Percentiles rank a stretch among this genome's conserved stretches.
Evolutionary conservation across 805 yeast genomes (phyloP).

Genomic region (Kodamaea hsintzibuensis): DNA sequence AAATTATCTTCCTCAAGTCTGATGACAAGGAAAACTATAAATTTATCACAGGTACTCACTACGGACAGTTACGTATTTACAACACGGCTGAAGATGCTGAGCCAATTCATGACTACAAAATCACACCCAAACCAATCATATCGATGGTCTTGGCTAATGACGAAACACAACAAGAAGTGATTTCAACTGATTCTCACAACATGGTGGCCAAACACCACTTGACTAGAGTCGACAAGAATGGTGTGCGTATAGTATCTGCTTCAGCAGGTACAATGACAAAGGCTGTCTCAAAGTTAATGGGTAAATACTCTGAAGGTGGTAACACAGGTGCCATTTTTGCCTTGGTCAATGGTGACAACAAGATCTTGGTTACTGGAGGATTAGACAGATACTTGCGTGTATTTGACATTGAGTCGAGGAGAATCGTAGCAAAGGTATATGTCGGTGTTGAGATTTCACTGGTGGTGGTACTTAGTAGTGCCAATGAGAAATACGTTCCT

Average conservation of each 20-base stretch:
- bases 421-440: constrained; percentile 68
- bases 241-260: constrained; percentile 39
- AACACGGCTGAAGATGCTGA: constrained; percentile 65
- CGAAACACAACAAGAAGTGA: constrained; percentile 38
- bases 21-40: constrained; percentile 43
- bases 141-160: constrained; percentile 38
- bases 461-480: constrained; percentile 51
- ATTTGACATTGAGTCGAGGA: constrained; percentile 61
- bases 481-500: constrained; percentile 35
- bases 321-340: constrained; percentile 76
- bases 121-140: constrained; percentile 55
- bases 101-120: constrained; percentile 60
- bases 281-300: constrained; percentile 54
- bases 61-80: constrained; percentile 77
- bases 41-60: constrained; percentile 66
- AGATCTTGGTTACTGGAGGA: constrained; percentile 73
- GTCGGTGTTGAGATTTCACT: constrained; percentile 69
- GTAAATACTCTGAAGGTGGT: constrained; percentile 55
- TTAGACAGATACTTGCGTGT: constrained; percentile 85
- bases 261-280: constrained; percentile 47
- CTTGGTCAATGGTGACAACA: constrained; percentile 42
- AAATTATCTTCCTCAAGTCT: constrained; percentile 47
- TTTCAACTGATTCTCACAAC: constrained; percentile 73
- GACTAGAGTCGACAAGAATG: constrained; percentile 35
- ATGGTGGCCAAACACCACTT: constrained; percentile 57